phyloP scores from a whole-genome alignment of 495 filamentous ascomycete species.

The Daldinia childiae region DNA sequence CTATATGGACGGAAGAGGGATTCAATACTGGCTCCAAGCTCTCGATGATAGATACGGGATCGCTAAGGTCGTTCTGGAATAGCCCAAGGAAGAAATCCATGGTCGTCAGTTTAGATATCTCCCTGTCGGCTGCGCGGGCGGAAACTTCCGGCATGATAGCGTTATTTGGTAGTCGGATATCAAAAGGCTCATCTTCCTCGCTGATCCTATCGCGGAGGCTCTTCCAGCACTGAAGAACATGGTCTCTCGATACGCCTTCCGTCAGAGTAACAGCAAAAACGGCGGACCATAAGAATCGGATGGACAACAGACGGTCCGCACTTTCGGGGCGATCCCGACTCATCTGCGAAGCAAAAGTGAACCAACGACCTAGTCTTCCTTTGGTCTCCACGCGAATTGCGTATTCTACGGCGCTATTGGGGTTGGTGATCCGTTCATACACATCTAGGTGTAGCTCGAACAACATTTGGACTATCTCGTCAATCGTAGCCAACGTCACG shows the following conservation, averaged over 20 bases:
- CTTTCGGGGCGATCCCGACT: slow-evolving; percentile 55
- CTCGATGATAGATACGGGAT: slow-evolving; percentile 85
- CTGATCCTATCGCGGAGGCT: slow-evolving; percentile 62
- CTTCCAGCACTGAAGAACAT: slow-evolving; percentile 81
- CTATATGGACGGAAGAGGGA: slow-evolving; percentile 64
- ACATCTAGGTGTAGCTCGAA: slow-evolving; percentile 92
- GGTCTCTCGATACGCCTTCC: slow-evolving; percentile 74
- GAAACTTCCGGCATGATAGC: slow-evolving; percentile 90
- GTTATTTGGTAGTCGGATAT: slow-evolving; percentile 83
- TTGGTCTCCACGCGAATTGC: slow-evolving; percentile 67
- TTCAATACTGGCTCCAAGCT: slow-evolving; percentile 92
- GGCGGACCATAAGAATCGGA: slow-evolving; percentile 84
- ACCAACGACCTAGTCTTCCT: slow-evolving; percentile 80
- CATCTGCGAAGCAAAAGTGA: slow-evolving; percentile 70
- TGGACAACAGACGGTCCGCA: slow-evolving; percentile 58
- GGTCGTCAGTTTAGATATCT: slow-evolving; percentile 89
- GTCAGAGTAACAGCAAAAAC: slow-evolving; percentile 76
- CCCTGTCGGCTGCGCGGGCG: slow-evolving; percentile 78
- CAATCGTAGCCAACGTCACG: slow-evolving; percentile 39
- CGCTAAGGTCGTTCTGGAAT: slow-evolving; percentile 71
- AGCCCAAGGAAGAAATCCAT: slow-evolving; percentile 95
- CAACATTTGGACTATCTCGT: slow-evolving; percentile 75
- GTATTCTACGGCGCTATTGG: slow-evolving; percentile 72
- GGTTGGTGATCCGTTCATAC: slow-evolving; percentile 78
- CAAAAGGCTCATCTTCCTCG: slow-evolving; percentile 44